Percentiles rank a stretch among this genome's conserved stretches.
phyloP scores from a whole-genome alignment of 768 basidiomycete species.

The Rhodocollybia butyracea region DNA sequence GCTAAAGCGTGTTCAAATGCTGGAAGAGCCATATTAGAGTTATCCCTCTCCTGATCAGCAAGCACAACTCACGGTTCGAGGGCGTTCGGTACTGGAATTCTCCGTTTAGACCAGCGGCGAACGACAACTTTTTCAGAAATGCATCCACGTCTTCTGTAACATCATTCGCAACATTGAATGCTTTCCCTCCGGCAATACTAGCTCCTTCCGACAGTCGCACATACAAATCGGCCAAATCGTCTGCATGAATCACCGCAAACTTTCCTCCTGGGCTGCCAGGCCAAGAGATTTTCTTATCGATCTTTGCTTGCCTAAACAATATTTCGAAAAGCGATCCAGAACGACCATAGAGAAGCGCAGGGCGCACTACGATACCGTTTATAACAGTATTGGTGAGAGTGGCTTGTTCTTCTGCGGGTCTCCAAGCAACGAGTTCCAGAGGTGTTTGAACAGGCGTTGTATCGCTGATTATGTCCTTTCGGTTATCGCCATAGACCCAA shows the following conservation, averaged over 20 bases:
- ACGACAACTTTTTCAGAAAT: constrained; percentile 32
- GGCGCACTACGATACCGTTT: constrained; percentile 44
- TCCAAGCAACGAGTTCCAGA: constrained; percentile 27
- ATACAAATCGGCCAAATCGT: constrained; percentile 45
- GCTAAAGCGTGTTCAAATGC: constrained; percentile 33
- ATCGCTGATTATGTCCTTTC: constrained; percentile 28
- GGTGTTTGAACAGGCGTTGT: constrained; percentile 27
- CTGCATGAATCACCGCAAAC: constrained; percentile 32
- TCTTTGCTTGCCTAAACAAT: constrained; percentile 24
- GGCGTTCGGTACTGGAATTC: constrained; percentile 33
- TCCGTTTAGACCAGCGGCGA: constrained; percentile 33
- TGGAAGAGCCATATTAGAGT: constrained; percentile 9
- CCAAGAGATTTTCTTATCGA: constrained; percentile 27
- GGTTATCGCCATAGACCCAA: constrained; percentile 41
- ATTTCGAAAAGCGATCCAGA: constrained; percentile 31
- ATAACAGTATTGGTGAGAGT: constrained; percentile 25
- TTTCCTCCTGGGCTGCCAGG: constrained; percentile 32
- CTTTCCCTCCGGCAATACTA: constrained; percentile 29
- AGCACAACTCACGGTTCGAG: constrained; percentile 27
- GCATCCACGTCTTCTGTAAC: constrained; percentile 37
- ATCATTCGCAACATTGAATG: constrained; percentile 40
- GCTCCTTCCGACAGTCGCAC: constrained; percentile 37
- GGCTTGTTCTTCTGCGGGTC: constrained; percentile 28
- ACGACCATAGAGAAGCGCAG: constrained; percentile 39
- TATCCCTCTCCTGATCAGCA: not conserved